These are phyloP conservation scores for Venturia effusa DNA, from an alignment of 2,329 filamentous ascomycete genomes.

Conservation along the genomic window DNA sequence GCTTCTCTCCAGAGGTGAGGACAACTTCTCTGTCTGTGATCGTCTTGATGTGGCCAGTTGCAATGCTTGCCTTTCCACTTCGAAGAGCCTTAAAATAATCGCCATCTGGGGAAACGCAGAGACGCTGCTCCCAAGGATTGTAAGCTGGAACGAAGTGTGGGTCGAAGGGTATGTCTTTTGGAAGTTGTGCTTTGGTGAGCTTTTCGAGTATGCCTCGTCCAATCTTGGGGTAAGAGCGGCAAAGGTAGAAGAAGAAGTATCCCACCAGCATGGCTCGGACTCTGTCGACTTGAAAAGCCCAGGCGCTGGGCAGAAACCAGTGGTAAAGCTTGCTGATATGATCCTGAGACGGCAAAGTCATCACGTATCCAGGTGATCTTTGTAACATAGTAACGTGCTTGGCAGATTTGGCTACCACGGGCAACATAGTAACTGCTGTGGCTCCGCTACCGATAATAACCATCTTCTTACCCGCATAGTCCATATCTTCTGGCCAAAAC, in stretches of 20 bases:
- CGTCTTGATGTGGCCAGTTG: slow-evolving; percentile 43
- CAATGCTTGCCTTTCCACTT: slow-evolving; percentile 40
- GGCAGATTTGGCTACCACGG: slow-evolving; percentile 54
- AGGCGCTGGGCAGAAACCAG: slow-evolving; percentile 18
- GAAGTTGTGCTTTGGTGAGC: slow-evolving; percentile 40
- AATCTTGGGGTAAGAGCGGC: slow-evolving; percentile 41
- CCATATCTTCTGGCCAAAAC: slow-evolving; percentile 62
- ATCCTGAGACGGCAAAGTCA: slow-evolving; percentile 37
- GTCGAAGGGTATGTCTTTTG: slow-evolving; percentile 30
- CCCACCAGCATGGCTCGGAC: slow-evolving; percentile 41
- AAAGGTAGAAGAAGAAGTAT: slow-evolving; percentile 38
- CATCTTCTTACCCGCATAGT: slow-evolving; percentile 56
- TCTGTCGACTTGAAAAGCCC: slow-evolving; percentile 36
- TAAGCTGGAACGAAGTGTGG: slow-evolving; percentile 38
- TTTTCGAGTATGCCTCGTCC: slow-evolving; percentile 38
- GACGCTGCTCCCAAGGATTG: slow-evolving; percentile 56
- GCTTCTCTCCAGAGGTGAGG: slow-evolving; percentile 31
- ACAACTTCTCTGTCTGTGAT: slow-evolving; percentile 40
- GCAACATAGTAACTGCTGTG: slow-evolving; percentile 68
- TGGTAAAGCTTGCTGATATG: slow-evolving; percentile 28
- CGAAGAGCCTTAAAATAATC: slow-evolving; percentile 47
- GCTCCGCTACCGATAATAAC: slow-evolving; percentile 69
- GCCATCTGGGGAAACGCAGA: slow-evolving; percentile 57
- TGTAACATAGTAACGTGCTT: slow-evolving; percentile 67
- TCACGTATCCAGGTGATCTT: slow-evolving; percentile 62